Evolutionary conservation across 2,329 filamentous ascomycete species (phyloP).

Genomic region (Aspergillus neoniger): DNA sequence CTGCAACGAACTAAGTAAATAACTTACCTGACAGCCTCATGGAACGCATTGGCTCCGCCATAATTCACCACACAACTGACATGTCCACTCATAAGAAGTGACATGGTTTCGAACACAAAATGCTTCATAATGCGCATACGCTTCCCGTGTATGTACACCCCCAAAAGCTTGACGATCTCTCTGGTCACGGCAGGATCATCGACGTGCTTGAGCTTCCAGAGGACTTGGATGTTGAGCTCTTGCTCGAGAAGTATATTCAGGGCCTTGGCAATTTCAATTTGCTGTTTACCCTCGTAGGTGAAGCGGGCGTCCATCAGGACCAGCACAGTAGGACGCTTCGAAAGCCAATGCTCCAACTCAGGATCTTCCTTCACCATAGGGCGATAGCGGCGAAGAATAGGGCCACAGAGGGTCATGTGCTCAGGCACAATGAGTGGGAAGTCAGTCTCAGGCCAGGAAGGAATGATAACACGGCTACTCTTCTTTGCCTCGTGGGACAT

Average conservation of each 20-base stretch:
- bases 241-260: slow-evolving; percentile 38
- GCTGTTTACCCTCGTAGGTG: slow-evolving; percentile 28
- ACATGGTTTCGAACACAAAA: slow-evolving; percentile 42
- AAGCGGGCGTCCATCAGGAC: slow-evolving; percentile 48
- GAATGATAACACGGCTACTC: slow-evolving; percentile 18
- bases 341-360: slow-evolving; percentile 45
- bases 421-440: slow-evolving; percentile 38
- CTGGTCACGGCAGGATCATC: neutral
- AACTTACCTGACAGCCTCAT: slow-evolving; percentile 49
- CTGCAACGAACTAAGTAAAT: too few relatives aligned
- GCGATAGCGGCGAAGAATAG: slow-evolving; percentile 40
- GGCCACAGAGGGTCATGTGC: slow-evolving; percentile 46
- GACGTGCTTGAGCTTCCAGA: slow-evolving; percentile 36
- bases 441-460: slow-evolving; percentile 31
- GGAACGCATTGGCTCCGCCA: slow-evolving; percentile 52
- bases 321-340: slow-evolving; percentile 43
- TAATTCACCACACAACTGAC: slow-evolving; percentile 50
- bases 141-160: neutral
- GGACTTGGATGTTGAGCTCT: slow-evolving; percentile 30
- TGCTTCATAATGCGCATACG: slow-evolving; percentile 45
- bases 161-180: neutral
- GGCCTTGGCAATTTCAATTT: slow-evolving; percentile 41
- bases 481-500: slow-evolving; percentile 2
- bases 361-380: slow-evolving; percentile 39
- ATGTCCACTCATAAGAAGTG: slow-evolving; percentile 38